A percentile compares a stretch with the other conserved stretches of the same genome.
Conservation (phyloP, 1,284 basidiomycete genomes). For the Inonotus obliquus region DNA sequence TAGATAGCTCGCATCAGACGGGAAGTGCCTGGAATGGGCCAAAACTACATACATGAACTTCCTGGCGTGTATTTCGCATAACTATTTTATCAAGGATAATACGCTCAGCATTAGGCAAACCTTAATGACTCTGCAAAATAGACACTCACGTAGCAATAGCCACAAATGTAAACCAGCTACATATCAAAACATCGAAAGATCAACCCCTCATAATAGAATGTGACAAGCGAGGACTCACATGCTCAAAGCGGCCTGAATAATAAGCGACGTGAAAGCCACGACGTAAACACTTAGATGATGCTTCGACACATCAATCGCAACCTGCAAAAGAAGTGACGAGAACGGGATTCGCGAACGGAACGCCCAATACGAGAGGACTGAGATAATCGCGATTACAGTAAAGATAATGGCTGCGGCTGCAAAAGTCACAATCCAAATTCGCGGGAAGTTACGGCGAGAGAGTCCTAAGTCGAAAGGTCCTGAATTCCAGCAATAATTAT, state of each 20-base stretch:
- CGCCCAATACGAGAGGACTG: slow-evolving; percentile 61
- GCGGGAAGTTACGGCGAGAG: slow-evolving; percentile 22
- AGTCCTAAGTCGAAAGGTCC: slow-evolving; percentile 12
- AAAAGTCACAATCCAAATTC: background rate
- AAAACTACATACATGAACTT: slow-evolving; percentile 47
- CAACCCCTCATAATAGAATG: slow-evolving; percentile 14
- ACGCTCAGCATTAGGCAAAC: slow-evolving; percentile 4
- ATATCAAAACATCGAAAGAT: slow-evolving; percentile 17
- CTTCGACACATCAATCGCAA: slow-evolving; percentile 80
- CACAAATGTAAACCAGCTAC: slow-evolving; percentile 67
- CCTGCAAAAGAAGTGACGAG: slow-evolving; percentile 73
- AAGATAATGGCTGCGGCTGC: slow-evolving; percentile 74
- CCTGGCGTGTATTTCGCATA: slow-evolving; percentile 77
- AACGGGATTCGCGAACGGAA: slow-evolving; percentile 74
- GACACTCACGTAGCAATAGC: slow-evolving; percentile 57
- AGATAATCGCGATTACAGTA: slow-evolving; percentile 63
- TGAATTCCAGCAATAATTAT: background rate
- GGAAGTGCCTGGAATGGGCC: background rate
- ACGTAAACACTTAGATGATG: slow-evolving; percentile 78
- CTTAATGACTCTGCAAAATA: background rate
- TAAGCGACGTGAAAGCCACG: slow-evolving; percentile 68
- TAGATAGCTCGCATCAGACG: background rate
- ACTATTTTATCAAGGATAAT: slow-evolving; percentile 30
- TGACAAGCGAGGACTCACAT: slow-evolving; percentile 42
- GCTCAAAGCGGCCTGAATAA: slow-evolving; percentile 66